These are phyloP conservation scores for Stephania yunnanensis DNA, from an alignment of 164 flowering plant genomes.

Conservation along the genomic window DNA sequence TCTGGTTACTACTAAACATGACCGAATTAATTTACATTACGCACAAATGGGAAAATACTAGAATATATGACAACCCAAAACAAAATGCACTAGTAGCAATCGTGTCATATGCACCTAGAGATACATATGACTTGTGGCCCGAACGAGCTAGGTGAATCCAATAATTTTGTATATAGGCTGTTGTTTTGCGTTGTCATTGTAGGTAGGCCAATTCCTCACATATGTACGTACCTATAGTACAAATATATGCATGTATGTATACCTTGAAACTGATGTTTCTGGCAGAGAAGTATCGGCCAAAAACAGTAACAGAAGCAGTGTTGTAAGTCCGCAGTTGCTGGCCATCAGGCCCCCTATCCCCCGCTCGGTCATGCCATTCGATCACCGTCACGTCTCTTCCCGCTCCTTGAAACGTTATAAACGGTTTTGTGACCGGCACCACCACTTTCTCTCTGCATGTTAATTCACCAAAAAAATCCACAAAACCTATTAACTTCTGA, in stretches of 20 bases:
- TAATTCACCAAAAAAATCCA: conserved; percentile 7
- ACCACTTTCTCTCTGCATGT: conserved; percentile 78
- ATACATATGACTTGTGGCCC: too few relatives aligned
- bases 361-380: conserved; percentile 88
- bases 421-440: conserved; percentile 75
- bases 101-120: too few relatives aligned
- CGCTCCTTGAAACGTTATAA: conserved; percentile 77
- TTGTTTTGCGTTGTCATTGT: too few relatives aligned
- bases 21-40: too few relatives aligned
- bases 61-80: too few relatives aligned
- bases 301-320: conserved; percentile 83
- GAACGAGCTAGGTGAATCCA: too few relatives aligned
- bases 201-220: too few relatives aligned
- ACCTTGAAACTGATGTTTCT: conserved; percentile 96
- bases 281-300: conserved; percentile 71
- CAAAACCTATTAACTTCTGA: neutral
- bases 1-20: too few relatives aligned
- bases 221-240: too few relatives aligned
- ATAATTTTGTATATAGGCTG: too few relatives aligned
- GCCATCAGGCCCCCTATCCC: conserved; percentile 71
- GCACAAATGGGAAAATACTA: too few relatives aligned
- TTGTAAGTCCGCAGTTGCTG: conserved; percentile 80
- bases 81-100: too few relatives aligned
- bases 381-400: conserved; percentile 74
- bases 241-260: neutral